A percentile compares a stretch with the other conserved stretches of the same genome.
Evolutionary conservation across 2,329 filamentous ascomycete species (phyloP).

Genomic region (Aspergillus novoparasiticus): DNA sequence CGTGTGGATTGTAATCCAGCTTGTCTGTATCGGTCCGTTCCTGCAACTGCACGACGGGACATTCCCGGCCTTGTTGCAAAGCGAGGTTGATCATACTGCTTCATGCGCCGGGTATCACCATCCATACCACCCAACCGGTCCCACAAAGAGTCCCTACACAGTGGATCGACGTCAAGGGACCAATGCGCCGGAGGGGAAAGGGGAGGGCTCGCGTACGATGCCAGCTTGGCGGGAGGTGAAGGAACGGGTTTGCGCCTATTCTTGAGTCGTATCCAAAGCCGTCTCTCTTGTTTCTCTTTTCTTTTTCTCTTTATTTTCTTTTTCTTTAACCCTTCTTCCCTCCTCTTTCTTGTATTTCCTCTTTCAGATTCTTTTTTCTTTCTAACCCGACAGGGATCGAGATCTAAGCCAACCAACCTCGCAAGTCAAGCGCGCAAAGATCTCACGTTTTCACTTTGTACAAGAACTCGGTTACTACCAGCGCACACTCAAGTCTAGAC

Average conservation of each 20-base stretch:
- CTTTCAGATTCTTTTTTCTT: neutral
- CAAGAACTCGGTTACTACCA: conserved; percentile 17
- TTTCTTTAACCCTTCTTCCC: neutral
- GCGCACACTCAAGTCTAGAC: conserved; percentile 16
- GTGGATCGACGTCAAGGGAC: conserved; percentile 57
- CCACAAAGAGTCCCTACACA: conserved; percentile 57
- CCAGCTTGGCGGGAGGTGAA: conserved; percentile 60
- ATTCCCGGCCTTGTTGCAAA: conserved; percentile 53
- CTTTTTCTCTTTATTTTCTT: conserved; percentile 7
- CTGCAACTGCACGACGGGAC: conserved; percentile 54
- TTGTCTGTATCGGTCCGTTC: conserved; percentile 46
- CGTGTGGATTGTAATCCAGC: conserved; percentile 33
- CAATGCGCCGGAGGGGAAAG: conserved; percentile 68
- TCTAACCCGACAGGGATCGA: conserved; percentile 12
- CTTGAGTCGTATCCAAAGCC: neutral
- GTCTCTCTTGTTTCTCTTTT: neutral
- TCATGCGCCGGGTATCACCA: conserved; percentile 70
- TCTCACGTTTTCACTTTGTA: conserved; percentile 19
- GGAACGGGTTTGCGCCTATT: neutral
- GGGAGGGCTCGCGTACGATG: conserved; percentile 63
- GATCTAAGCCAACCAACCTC: conserved; percentile 16
- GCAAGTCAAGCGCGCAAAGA: conserved; percentile 17
- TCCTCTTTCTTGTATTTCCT: neutral
- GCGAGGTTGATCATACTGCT: conserved; percentile 72
- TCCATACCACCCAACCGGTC: conserved; percentile 71